These are phyloP conservation scores for Tulasnella sp. DNA, from an alignment of 768 basidiomycete species.

Conservation along the genomic window DNA sequence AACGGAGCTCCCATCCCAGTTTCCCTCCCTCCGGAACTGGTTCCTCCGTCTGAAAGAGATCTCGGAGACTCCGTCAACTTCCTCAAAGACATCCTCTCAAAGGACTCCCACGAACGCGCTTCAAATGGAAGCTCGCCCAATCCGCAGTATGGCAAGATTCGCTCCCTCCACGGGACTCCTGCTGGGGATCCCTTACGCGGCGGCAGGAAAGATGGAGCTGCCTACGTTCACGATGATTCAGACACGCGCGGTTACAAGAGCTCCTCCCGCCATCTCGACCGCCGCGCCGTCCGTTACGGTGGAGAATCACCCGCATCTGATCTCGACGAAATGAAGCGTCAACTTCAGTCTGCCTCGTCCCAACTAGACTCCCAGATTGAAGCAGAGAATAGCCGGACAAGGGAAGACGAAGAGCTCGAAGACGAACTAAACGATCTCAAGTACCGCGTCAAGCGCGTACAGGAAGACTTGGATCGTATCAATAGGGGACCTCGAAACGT, in stretches of 20 bases:
- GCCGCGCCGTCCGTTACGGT: constrained; percentile 60
- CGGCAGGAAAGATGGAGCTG: constrained; percentile 73
- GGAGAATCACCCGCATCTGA: constrained; percentile 59
- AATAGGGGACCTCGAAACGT: constrained; percentile 58
- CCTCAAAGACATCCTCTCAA: constrained; percentile 73
- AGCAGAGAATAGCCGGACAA: constrained; percentile 47
- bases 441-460: constrained; percentile 73
- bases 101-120: constrained; percentile 58
- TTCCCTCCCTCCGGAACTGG: constrained; percentile 73
- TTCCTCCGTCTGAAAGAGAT: constrained; percentile 84
- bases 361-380: constrained; percentile 66
- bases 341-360: constrained; percentile 64
- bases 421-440: constrained; percentile 78
- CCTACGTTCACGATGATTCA: constrained; percentile 69
- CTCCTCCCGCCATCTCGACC: constrained; percentile 71
- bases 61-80: constrained; percentile 83
- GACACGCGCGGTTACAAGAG: constrained; percentile 69
- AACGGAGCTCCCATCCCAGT: constrained; percentile 90
- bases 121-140: constrained; percentile 45
- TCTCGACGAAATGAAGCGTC: constrained; percentile 75
- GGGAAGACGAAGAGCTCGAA: constrained; percentile 84
- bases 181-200: constrained; percentile 37
- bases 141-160: constrained; percentile 51
- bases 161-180: constrained; percentile 46
- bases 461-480: constrained; percentile 85